A percentile compares a stretch with the other conserved stretches of the same genome.
Conservation (phyloP, 2,329 filamentous ascomycete species). For the Ophiostoma piceae region DNA sequence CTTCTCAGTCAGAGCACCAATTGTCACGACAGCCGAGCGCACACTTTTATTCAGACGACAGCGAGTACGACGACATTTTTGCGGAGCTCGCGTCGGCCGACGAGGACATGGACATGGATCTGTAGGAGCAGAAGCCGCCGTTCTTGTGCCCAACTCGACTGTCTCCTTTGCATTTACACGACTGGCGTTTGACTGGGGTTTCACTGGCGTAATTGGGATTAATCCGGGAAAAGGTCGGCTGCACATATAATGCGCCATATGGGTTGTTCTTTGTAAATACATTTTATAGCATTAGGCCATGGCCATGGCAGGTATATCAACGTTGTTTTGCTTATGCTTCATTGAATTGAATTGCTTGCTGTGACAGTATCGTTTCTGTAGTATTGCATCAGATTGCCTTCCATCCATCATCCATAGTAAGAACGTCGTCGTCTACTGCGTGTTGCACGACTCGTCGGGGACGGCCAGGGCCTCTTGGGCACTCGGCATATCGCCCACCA, state of each 20-base stretch:
- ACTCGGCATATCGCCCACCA: slow-evolving; percentile 84
- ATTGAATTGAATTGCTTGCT: not conserved
- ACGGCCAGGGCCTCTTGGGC: slow-evolving; percentile 65
- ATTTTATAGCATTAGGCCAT: not conserved
- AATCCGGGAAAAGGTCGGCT: not conserved
- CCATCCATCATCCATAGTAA: not conserved
- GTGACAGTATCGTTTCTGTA: not conserved
- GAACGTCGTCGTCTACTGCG: slow-evolving; percentile 44
- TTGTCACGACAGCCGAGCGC: slow-evolving; percentile 33
- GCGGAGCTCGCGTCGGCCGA: slow-evolving; percentile 56
- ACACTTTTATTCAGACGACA: slow-evolving; percentile 47
- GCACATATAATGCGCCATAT: not conserved
- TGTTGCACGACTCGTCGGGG: slow-evolving; percentile 58
- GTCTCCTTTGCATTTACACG: not conserved
- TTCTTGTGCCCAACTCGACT: not conserved
- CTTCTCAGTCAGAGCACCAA: not conserved
- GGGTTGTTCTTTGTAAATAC: not conserved
- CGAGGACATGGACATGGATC: slow-evolving; percentile 44
- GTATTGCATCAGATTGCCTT: not conserved
- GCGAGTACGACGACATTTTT: slow-evolving; percentile 60
- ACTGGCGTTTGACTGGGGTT: not conserved
- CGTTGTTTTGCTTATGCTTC: not conserved
- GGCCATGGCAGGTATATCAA: not conserved
- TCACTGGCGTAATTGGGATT: not conserved
- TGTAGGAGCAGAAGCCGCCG: not conserved